phyloP scores from a whole-genome alignment of 2,329 filamentous ascomycete genomes.

The Teratosphaeria gauchensis region DNA sequence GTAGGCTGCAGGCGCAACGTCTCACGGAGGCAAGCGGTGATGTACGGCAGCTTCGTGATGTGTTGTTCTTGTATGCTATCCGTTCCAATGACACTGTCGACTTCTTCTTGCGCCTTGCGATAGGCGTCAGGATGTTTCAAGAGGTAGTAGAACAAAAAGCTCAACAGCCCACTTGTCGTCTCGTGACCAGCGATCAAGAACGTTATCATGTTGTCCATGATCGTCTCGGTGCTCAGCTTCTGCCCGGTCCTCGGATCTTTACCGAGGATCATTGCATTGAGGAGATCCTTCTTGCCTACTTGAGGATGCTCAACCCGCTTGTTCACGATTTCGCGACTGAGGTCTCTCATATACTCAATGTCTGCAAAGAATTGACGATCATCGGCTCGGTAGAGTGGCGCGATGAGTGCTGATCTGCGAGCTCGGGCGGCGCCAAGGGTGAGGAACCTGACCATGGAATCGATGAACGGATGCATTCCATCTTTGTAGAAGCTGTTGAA shows the following conservation, averaged over 20 bases:
- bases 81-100: slow-evolving; percentile 55
- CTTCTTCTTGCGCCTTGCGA: slow-evolving; percentile 54
- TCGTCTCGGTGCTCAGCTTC: slow-evolving; percentile 49
- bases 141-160: slow-evolving; percentile 57
- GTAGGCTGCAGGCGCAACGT: slow-evolving; percentile 51
- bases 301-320: slow-evolving; percentile 46
- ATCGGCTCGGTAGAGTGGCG: slow-evolving; percentile 33
- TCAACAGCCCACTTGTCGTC: slow-evolving; percentile 58
- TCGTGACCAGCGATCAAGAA: slow-evolving; percentile 49
- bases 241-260: slow-evolving; percentile 58
- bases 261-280: slow-evolving; percentile 60
- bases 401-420: slow-evolving; percentile 35
- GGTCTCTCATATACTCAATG: slow-evolving; percentile 45
- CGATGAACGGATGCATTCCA: slow-evolving; percentile 59
- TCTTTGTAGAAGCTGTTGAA: slow-evolving; percentile 47
- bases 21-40: slow-evolving; percentile 57
- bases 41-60: slow-evolving; percentile 54
- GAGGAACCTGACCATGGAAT: slow-evolving; percentile 57
- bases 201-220: slow-evolving; percentile 58
- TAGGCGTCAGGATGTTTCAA: slow-evolving; percentile 53
- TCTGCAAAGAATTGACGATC: slow-evolving; percentile 27
- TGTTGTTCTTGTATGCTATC: slow-evolving; percentile 51
- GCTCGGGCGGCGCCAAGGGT: slow-evolving; percentile 36
- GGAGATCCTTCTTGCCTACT: slow-evolving; percentile 51
- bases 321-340: slow-evolving; percentile 52